phyloP scores from a whole-genome alignment of 176 grass and related monocot species.

The Aegilops umbellulata region DNA sequence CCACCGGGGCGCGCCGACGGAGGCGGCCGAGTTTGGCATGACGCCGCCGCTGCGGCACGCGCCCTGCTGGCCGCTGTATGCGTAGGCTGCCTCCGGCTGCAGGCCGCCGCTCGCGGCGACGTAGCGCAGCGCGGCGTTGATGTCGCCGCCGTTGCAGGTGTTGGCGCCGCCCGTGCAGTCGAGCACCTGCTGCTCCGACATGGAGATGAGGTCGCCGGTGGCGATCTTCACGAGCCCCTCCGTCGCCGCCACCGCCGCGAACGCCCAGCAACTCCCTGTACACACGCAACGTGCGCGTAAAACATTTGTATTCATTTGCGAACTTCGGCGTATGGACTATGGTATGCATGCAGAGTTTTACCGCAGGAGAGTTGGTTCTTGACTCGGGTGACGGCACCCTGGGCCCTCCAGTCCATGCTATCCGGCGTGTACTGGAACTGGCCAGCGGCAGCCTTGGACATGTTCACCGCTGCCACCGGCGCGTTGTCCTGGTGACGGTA shows the following conservation, averaged over 20 bases:
- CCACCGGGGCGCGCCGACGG: no score
- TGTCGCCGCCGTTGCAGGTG: constrained; percentile 33
- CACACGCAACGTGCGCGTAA: not conserved
- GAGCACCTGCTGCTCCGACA: constrained; percentile 45
- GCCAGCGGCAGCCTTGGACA: not conserved
- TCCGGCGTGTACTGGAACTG: not conserved
- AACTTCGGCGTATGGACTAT: not conserved
- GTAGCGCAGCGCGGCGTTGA: constrained; percentile 34
- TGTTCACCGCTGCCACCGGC: not conserved
- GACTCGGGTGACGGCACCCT: constrained; percentile 37
- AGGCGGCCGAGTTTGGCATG: no score
- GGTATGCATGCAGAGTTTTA: not conserved
- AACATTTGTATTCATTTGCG: not conserved
- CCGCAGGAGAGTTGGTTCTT: constrained; percentile 45
- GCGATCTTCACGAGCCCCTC: constrained; percentile 33
- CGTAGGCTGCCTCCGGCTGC: no score
- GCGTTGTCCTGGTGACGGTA: not conserved
- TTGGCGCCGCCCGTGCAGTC: constrained; percentile 22
- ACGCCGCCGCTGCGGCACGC: no score
- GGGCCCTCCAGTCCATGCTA: constrained; percentile 42
- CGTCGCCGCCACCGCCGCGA: constrained; percentile 40
- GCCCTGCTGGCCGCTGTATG: no score
- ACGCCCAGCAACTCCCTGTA: constrained; percentile 52
- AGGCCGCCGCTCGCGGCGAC: constrained; percentile 21
- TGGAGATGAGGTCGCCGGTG: constrained; percentile 36